Conservation (phyloP, 306 rosid genomes). For the Cucumis sativus region Cucumber_9930_V3 NC_026659.2:1995501-1996000, state of each 20-base stretch:
- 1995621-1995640: background rate
- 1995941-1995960: background rate
- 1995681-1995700: conserved; percentile 53
- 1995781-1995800: background rate
- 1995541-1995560: conserved; percentile 78
- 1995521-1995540: conserved; percentile 70
- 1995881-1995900: background rate
- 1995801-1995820: background rate
- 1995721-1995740: conserved; percentile 79
- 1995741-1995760: conserved; percentile 86
- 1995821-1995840: background rate
- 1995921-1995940: background rate
- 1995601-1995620: conserved; percentile 9
- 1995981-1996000: background rate
- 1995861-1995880: background rate
- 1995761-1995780: conserved; percentile 17
- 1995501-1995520: conserved; percentile 73
- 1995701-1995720: conserved; percentile 88
- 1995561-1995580: conserved; percentile 87
- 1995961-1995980: background rate
- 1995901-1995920: background rate
- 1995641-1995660: background rate
- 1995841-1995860: background rate
- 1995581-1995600: conserved; percentile 92
- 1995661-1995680: background rate